Base-by-base conservation (phyloP, 495 filamentous ascomycete genomes). In the Aspergillus bertholletiae region DNA sequence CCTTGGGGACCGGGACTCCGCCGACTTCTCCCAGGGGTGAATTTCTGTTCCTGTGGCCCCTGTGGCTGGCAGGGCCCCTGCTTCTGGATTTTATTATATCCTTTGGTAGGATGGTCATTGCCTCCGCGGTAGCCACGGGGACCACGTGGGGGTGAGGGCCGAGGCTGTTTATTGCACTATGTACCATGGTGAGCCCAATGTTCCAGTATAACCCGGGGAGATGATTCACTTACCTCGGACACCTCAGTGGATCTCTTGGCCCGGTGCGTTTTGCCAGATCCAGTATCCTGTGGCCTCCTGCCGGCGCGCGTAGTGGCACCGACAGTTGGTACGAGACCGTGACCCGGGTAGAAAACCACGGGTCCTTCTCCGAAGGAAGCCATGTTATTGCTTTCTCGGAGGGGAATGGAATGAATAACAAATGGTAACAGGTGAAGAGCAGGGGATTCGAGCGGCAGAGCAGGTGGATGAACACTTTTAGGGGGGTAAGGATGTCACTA, bases 291-390 rank as follows among this genome's bases (percentile, higher is more conserved):
- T 8, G 39, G 39, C 20, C 39, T 43, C 39, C 39, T 43, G 18
- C 39, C 20, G 1, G 13, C 13, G 34, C 9, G 34, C 17, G 1
- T 11, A 15, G 15, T 37, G 1, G 6, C 34, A 37, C 13, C 13
- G 34, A 15, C 45, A 47, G 45, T 17, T 28, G 28, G 45, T 3
- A 28, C 24, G 45, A 47, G 24, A 20, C 45, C 45, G 6, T 47
- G 45, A 28, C 45, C 45, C 45, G 23, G n/a, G 44, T 20, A 5
- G 9, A 15, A 17, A 5, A 26, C 28, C 15, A n/a, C 15, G 45
- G 45, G 27, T 23, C 46, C 46, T 49, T 49, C 28, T 49, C 46
- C 35, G 28, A 35, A 34, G 8, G n/a, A 22, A 49, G 46, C 46
- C 46, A 49, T 49, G 15, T 17, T 49, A 22, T 49, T 35, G 27